phyloP scores from a whole-genome alignment of 2,329 filamentous ascomycete genomes.

The Colletotrichum musicola region DNA sequence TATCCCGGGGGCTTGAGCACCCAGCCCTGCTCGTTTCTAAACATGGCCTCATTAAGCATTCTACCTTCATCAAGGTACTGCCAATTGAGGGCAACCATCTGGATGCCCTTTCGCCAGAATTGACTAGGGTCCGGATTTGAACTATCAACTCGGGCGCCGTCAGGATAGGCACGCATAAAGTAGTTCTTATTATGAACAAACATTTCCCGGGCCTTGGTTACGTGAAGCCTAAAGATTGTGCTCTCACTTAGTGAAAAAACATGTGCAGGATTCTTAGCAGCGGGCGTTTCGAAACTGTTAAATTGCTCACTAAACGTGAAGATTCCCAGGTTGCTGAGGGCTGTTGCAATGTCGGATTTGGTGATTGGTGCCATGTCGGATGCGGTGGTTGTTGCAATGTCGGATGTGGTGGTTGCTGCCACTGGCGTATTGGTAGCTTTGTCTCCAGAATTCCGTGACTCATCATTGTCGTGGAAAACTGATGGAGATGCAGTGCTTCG shows the following conservation, averaged over 20 bases:
- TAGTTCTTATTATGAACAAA: slow-evolving; percentile 88
- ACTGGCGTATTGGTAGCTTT: neutral
- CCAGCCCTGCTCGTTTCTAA: slow-evolving; percentile 86
- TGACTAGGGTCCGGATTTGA: slow-evolving; percentile 92
- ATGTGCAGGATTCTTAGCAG: slow-evolving; percentile 69
- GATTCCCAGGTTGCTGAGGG: slow-evolving; percentile 79
- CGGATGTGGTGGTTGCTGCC: too few species aligned
- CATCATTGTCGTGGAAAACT: slow-evolving; percentile 36
- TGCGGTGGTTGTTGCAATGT: too few species aligned
- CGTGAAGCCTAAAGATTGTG: slow-evolving; percentile 71
- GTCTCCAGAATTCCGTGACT: neutral
- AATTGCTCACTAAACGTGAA: slow-evolving; percentile 91
- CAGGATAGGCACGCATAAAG: slow-evolving; percentile 93
- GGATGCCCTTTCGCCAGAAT: slow-evolving; percentile 93
- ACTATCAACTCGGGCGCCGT: slow-evolving; percentile 80
- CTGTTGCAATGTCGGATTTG: slow-evolving; percentile 52
- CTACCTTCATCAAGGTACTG: slow-evolving; percentile 93
- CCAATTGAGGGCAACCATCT: slow-evolving; percentile 99
- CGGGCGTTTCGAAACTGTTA: slow-evolving; percentile 74
- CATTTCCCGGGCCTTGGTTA: slow-evolving; percentile 77
- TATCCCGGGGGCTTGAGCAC: slow-evolving; percentile 85
- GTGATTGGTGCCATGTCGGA: neutral
- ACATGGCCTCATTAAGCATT: slow-evolving; percentile 98
- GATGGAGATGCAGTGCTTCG: too few species aligned
- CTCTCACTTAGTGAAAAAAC: slow-evolving; percentile 92